Percentiles rank a stretch among this genome's conserved stretches.
Evolutionary conservation across 352 stramenopile species (phyloP).

Genomic region (Globisporangium irregulare): DNA sequence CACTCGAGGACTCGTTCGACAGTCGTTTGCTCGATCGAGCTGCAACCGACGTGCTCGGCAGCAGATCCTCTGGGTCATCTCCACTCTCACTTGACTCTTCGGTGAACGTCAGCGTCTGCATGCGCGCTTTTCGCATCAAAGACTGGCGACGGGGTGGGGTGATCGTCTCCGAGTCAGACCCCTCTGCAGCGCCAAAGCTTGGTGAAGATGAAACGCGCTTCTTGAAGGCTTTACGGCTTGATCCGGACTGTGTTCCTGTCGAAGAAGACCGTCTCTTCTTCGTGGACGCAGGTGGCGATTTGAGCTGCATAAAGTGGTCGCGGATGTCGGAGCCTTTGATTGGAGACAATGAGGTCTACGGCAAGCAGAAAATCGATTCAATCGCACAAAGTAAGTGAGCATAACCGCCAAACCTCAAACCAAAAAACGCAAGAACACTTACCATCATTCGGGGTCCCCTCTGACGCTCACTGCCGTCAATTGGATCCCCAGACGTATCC

Average conservation of each 20-base stretch:
- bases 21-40: conserved; percentile 23
- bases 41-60: conserved; percentile 27
- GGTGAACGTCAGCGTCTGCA: conserved; percentile 42
- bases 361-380: conserved; percentile 12
- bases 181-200: background rate
- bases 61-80: conserved; percentile 39
- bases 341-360: conserved; percentile 62
- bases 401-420: background rate
- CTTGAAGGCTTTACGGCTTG: conserved; percentile 14
- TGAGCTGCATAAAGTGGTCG: conserved; percentile 58
- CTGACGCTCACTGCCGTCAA: conserved; percentile 1
- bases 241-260: conserved; percentile 3
- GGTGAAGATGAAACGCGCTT: conserved; percentile 9
- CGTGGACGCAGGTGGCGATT: conserved; percentile 49
- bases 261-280: conserved; percentile 41
- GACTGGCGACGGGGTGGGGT: conserved; percentile 47
- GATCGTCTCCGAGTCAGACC: conserved; percentile 4
- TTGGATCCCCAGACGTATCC: background rate
- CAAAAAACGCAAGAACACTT: conserved; percentile 18
- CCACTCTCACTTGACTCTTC: conserved; percentile 50
- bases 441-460: conserved; percentile 43
- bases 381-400: conserved; percentile 14
- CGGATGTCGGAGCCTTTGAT: conserved; percentile 62
- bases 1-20: background rate
- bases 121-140: conserved; percentile 43